Evolutionary conservation across 1,139 yeast genomes (phyloP), one percentile per base, ranked within the genome.

Genomic region (Candida sp.): DNA sequence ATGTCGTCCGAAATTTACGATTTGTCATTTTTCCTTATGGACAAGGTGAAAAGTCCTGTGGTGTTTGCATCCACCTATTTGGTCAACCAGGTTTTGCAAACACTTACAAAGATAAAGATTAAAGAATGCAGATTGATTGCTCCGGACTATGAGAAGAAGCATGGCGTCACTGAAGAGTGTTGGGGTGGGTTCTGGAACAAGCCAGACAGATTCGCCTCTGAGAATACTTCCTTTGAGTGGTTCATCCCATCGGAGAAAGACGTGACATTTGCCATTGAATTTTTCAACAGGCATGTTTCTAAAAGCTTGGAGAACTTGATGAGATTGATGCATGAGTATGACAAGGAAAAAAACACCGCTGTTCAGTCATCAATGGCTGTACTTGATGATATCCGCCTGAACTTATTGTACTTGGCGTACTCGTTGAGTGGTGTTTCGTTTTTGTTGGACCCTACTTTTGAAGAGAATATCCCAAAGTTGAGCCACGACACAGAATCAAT

Each of bases 121-220:
- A 66, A 69, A 23, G 92, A 87, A 59, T 73, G 76, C 52, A 73
- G 86, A 46, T 63, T 87, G 38, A 78, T 87, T 39, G 70, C 84
- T 7, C 80, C 81, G 0, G 56, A 54, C 1, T 75, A 71, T 52
- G 62, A 55, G 9, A 51, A 56, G 23, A 52, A 62, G 17, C 57
- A 69, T 33, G 78, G 78, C 1, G 62, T 79, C n/a, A 70, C 71
- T 33, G 84, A 78, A 47, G 73, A 73, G 22, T 80, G 86, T 56
- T 88, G 96, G 96, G 96, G 94, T 46, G 91, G 85, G 0, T 79
- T 81, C 54, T 91, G 86, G 60, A 83, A 85, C 57, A 70, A 69
- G 42, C 75, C 77, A 28, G 61, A 68, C 1, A 66, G 80, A 31
- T 75, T 77, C 48, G 54, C 64, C 7, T 56, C 63, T 9, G 78